Conservation (phyloP, 148 eudicot species). For the Suaeda aralocaspica region DNA sequence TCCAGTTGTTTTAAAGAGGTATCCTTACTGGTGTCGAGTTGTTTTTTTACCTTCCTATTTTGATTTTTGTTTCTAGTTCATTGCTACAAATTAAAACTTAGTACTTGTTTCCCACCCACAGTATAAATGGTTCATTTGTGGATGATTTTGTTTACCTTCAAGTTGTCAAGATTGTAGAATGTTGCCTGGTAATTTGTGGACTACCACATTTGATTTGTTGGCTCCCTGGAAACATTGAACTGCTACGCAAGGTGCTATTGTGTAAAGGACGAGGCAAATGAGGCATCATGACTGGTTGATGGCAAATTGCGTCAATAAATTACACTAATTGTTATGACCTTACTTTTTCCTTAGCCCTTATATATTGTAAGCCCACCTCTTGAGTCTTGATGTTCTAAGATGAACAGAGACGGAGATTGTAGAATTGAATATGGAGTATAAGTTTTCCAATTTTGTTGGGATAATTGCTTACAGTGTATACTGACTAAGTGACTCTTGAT, state of each 20-base stretch:
- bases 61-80: neutral
- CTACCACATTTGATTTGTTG: neutral
- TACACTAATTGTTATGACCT: neutral
- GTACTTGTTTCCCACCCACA: no score
- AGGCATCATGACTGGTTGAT: neutral
- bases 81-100: neutral
- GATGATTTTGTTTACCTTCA: neutral
- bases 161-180: neutral
- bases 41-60: neutral
- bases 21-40: neutral
- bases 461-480: neutral
- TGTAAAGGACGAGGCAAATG: neutral
- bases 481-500: no score
- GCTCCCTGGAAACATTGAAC: neutral
- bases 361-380: neutral
- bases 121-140: neutral
- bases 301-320: neutral
- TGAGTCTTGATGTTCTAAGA: no score
- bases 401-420: neutral
- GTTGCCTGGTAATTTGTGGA: neutral
- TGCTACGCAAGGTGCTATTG: neutral
- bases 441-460: neutral
- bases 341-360: neutral
- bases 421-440: neutral
- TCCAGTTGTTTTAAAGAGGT: constrained; percentile 47